A percentile compares a stretch with the other conserved stretches of the same genome.
phyloP scores from a whole-genome alignment of 768 basidiomycete genomes.

The Trametes maxima region DNA sequence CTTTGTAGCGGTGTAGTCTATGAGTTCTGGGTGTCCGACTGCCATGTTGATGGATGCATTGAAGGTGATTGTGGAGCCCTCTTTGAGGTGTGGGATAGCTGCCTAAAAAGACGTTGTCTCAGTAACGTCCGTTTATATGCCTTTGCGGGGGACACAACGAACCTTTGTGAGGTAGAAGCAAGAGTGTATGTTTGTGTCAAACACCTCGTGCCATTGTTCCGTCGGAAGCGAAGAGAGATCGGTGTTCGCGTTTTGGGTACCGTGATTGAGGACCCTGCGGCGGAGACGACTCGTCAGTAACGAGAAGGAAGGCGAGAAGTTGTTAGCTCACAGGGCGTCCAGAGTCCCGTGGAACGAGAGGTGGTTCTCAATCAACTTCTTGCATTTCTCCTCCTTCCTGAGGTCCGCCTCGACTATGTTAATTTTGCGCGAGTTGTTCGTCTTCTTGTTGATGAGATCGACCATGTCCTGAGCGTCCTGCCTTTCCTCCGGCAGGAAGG shows the following conservation, averaged over 20 bases:
- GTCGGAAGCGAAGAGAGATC: constrained; percentile 39
- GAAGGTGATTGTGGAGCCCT: constrained; percentile 45
- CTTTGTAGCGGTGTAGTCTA: constrained; percentile 59
- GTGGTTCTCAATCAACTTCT: constrained; percentile 42
- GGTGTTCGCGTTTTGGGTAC: constrained; percentile 44
- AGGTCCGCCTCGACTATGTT: constrained; percentile 42
- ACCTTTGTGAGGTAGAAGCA: constrained; percentile 51
- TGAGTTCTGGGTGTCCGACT: constrained; percentile 47
- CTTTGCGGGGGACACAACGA: not conserved
- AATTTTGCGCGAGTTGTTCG: constrained; percentile 40
- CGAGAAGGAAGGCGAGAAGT: not conserved
- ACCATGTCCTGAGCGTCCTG: constrained; percentile 42
- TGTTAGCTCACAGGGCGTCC: constrained; percentile 40
- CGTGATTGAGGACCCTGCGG: constrained; percentile 45
- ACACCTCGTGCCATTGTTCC: constrained; percentile 48
- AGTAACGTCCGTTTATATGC: not conserved
- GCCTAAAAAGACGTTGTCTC: constrained; percentile 22
- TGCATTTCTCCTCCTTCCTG: constrained; percentile 40
- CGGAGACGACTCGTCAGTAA: not conserved
- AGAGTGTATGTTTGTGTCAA: constrained; percentile 42
- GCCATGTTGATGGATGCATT: constrained; percentile 48
- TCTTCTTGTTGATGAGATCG: constrained; percentile 42
- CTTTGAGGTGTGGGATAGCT: constrained; percentile 46
- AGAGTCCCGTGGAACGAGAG: constrained; percentile 40
- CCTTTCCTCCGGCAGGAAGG: constrained; percentile 38